These are phyloP conservation scores for Fusarium dimerum DNA, from an alignment of 2,329 filamentous ascomycete genomes.

Conservation along the genomic window DNA sequence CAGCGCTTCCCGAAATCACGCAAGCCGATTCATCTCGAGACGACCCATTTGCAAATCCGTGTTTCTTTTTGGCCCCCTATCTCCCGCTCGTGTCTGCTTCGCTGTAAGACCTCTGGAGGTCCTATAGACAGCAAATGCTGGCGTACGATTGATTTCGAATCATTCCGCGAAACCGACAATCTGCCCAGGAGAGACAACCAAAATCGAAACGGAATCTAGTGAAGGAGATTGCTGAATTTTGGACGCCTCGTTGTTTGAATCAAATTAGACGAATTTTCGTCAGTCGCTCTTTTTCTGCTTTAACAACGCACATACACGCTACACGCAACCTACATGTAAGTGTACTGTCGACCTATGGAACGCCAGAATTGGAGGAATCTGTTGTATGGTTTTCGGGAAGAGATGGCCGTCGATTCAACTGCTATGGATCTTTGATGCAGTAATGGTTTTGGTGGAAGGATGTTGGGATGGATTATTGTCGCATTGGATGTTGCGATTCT, in stretches of 20 bases:
- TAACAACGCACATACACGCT: constrained; percentile 32
- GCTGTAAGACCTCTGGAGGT: constrained; percentile 33
- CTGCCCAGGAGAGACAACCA: constrained; percentile 11
- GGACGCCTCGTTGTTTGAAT: constrained; percentile 32
- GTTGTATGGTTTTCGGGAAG: not conserved
- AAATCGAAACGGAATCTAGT: constrained; percentile 11
- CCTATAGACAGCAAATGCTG: constrained; percentile 35
- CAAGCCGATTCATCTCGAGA: constrained; percentile 24
- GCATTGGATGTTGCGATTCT: not conserved
- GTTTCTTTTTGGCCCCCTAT: constrained; percentile 2
- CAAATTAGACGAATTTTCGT: constrained; percentile 46
- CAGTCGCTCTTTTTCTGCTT: constrained; percentile 48
- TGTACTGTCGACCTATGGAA: constrained; percentile 1
- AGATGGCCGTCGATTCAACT: not conserved
- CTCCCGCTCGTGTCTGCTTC: constrained; percentile 26
- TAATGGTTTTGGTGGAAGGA: not conserved
- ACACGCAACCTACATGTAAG: constrained; percentile 33
- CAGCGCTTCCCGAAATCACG: constrained; percentile 28
- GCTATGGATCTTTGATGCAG: not conserved
- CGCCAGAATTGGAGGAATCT: not conserved
- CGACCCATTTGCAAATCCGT: constrained; percentile 11
- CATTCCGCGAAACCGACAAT: constrained; percentile 18
- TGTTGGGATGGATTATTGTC: not conserved
- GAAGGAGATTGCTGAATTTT: constrained; percentile 23
- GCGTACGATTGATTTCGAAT: constrained; percentile 33